Evolutionary conservation across 1,284 basidiomycete genomes (phyloP).

Genomic region (Melampsora americana): DNA sequence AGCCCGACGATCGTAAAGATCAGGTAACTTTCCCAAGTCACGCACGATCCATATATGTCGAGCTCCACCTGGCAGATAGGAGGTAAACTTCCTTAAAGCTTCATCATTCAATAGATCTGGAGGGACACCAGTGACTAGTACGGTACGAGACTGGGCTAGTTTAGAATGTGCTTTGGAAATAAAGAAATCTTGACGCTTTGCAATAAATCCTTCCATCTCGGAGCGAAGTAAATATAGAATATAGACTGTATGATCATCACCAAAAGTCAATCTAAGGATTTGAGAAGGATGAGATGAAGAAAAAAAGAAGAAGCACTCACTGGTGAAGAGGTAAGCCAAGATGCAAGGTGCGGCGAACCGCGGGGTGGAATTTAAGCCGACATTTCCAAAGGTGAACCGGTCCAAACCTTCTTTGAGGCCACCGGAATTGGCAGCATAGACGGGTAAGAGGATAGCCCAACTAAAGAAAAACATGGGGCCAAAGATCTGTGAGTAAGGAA

Average conservation of each 20-base stretch:
- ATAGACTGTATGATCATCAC: constrained; percentile 62
- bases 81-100: constrained; percentile 67
- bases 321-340: constrained; percentile 69
- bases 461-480: constrained; percentile 47
- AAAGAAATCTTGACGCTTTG: constrained; percentile 78
- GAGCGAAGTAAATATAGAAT: constrained; percentile 74
- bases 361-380: constrained; percentile 59
- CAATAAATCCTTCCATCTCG: constrained; percentile 78
- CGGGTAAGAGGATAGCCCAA: constrained; percentile 62
- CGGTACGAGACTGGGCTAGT: constrained; percentile 76
- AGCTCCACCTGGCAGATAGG: constrained; percentile 75
- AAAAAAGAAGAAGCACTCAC: constrained; percentile 59
- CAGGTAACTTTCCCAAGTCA: constrained; percentile 78
- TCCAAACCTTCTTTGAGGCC: constrained; percentile 65
- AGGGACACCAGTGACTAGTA: constrained; percentile 87
- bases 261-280: not conserved
- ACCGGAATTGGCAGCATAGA: constrained; percentile 58
- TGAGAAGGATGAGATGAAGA: not conserved
- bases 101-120: constrained; percentile 65
- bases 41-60: constrained; percentile 85
- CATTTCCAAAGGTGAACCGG: constrained; percentile 76
- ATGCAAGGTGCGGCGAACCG: constrained; percentile 75
- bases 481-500: constrained; percentile 60
- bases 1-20: constrained; percentile 73
- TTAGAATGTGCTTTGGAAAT: constrained; percentile 68